Conservation (phyloP, 1,284 basidiomycete genomes). For the Rhizoctonia solani region DNA sequence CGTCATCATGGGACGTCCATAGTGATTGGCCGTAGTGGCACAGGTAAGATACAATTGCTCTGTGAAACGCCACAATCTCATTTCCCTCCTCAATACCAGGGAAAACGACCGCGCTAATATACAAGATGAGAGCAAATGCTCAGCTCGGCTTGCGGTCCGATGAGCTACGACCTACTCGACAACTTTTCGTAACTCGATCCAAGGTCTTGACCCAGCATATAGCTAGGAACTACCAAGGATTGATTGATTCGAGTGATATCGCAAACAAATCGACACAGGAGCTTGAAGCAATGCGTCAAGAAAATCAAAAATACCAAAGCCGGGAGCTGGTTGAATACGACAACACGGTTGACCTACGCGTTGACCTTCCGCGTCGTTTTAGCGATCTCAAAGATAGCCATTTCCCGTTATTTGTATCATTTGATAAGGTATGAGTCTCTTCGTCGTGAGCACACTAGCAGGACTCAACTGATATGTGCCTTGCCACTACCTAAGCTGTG, state of each 20-base stretch:
- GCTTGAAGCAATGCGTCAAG: slow-evolving; percentile 10
- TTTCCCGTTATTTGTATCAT: slow-evolving; percentile 73
- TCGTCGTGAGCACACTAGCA: neutral
- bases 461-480: neutral
- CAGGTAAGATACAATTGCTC: slow-evolving; percentile 2
- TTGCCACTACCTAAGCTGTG: slow-evolving; percentile 34
- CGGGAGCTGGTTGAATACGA: slow-evolving; percentile 32
- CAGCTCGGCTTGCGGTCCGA: neutral
- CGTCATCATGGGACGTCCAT: slow-evolving; percentile 24
- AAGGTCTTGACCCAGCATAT: slow-evolving; percentile 24
- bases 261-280: slow-evolving; percentile 9
- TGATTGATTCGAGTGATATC: slow-evolving; percentile 22
- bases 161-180: slow-evolving; percentile 40
- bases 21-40: slow-evolving; percentile 25
- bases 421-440: slow-evolving; percentile 55
- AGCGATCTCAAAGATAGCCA: slow-evolving; percentile 61
- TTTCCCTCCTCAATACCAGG: no score
- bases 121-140: slow-evolving; percentile 25
- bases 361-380: slow-evolving; percentile 56
- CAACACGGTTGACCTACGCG: slow-evolving; percentile 15
- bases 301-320: neutral
- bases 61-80: no score
- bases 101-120: slow-evolving; percentile 23
- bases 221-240: slow-evolving; percentile 11
- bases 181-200: slow-evolving; percentile 28